Evolutionary conservation across 2,329 filamentous ascomycete species (phyloP), one percentile per base, ranked within the genome.

Genomic region (Pseudogymnoascus destructans): DNA sequence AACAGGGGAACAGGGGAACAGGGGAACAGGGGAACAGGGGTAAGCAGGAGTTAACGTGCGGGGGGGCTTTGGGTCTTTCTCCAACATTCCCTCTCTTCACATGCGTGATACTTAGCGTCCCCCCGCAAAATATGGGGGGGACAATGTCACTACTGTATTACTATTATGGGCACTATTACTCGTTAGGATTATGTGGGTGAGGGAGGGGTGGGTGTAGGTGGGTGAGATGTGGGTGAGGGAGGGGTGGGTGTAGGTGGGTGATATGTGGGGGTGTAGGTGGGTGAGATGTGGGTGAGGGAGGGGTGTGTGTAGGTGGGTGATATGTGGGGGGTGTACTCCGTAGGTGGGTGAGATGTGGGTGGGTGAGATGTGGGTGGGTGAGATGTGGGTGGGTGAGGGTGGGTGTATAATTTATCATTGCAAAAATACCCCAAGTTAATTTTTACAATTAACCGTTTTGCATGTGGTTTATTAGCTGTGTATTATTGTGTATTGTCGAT

Each of bases 11-110:
- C n/a, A n/a, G n/a, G n/a, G n/a, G n/a, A n/a, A n/a, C n/a, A n/a
- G n/a, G n/a, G n/a, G n/a, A n/a, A n/a, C n/a, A n/a, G n/a, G n/a
- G n/a, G n/a, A n/a, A 11, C 46, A 52, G 46, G 46, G 23, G 23
- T 49, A 52, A 30, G 8, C 21, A 52, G 42, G 42, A 52, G 42
- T n/a, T 52, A 27, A 21, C n/a, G 19, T 52, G 46, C 25, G 46
- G 46, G 46, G 40, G n/a, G n/a, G n/a, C n/a, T 30, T 30, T 30
- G n/a, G n/a, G n/a, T 19, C 13, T 5, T 42, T 49, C 42, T 52
- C 46, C 46, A 52, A 52, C 46, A 27, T 52, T 30, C 15, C 19
- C 42, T 17, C 30, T 52, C 46, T 52, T 52, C 46, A 52, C 46
- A 52, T 52, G 46, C 5, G 46, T n/a, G 46, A 15, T 52, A 30